Evolutionary conservation across 2,329 filamentous ascomycete species (phyloP).

Genomic region (Colletotrichum sp.): DNA sequence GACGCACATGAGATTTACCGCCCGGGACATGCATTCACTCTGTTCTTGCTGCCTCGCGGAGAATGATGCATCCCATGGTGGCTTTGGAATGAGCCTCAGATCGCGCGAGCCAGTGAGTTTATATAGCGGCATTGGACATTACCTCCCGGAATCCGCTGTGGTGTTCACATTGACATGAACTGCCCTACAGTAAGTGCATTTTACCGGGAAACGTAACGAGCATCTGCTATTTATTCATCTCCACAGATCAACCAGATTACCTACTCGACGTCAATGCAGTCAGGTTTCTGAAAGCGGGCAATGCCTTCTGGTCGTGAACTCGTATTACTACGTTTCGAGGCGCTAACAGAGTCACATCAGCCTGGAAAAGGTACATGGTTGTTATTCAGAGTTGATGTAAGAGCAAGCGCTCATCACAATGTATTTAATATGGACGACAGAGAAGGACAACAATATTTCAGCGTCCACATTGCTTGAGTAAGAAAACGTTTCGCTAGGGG

Average conservation of each 20-base stretch:
- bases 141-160: neutral
- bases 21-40: neutral
- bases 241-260: neutral
- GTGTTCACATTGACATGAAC: neutral
- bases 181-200: neutral
- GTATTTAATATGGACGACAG: too few relatives aligned
- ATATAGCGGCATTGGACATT: neutral
- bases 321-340: rapidly evolving
- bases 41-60: neutral
- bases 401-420: neutral
- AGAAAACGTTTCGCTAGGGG: neutral
- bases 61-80: too few relatives aligned
- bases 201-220: neutral
- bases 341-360: rapidly evolving
- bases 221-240: neutral
- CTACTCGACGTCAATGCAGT: neutral
- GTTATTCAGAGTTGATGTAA: neutral
- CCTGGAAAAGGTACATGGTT: neutral
- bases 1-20: neutral
- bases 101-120: neutral
- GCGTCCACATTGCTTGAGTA: neutral
- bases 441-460: neutral
- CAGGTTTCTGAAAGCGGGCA: rapidly evolving
- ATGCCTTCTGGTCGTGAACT: neutral
- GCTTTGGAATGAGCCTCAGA: too few relatives aligned